Percentiles rank a stretch among this genome's conserved stretches.
Conservation (phyloP, 202 grass and related monocot genomes). For the Musa balbisiana region DNA sequence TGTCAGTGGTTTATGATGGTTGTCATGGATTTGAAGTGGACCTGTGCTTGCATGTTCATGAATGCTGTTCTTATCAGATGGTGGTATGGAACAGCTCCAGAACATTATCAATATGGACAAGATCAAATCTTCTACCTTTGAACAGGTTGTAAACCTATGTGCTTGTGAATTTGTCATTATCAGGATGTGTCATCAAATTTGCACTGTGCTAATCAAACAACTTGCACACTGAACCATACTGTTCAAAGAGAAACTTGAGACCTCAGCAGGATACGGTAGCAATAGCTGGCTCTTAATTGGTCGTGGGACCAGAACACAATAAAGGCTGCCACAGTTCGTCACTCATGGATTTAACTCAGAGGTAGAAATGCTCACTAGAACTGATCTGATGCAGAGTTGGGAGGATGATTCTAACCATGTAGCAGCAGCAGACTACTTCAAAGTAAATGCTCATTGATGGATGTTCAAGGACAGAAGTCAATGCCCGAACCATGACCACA, state of each 20-base stretch:
- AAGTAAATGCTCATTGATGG: neutral
- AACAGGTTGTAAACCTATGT: neutral
- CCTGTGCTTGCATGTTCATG: neutral
- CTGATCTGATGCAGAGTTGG: too few species aligned
- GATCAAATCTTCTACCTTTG: neutral
- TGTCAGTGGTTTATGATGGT: neutral
- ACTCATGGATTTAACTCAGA: too few species aligned
- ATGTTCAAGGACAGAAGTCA: conserved; percentile 86
- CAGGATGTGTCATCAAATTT: neutral
- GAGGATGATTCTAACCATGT: too few species aligned
- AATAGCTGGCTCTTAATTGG: neutral
- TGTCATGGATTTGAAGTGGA: neutral
- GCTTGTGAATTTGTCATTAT: neutral
- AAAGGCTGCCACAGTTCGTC: too few species aligned
- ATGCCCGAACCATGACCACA: conserved; percentile 94
- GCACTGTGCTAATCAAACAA: neutral
- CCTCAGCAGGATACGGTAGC: neutral
- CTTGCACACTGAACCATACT: neutral
- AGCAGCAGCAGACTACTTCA: neutral
- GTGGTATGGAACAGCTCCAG: neutral
- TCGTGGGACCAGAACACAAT: too few species aligned
- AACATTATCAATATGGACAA: neutral
- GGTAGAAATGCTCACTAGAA: too few species aligned
- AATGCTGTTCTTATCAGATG: neutral
- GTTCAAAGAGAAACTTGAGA: neutral